Percentiles rank a stretch among this genome's conserved stretches.
Evolutionary conservation across 768 basidiomycete species (phyloP).

Genomic region (Flagelloscypha sp.): DNA sequence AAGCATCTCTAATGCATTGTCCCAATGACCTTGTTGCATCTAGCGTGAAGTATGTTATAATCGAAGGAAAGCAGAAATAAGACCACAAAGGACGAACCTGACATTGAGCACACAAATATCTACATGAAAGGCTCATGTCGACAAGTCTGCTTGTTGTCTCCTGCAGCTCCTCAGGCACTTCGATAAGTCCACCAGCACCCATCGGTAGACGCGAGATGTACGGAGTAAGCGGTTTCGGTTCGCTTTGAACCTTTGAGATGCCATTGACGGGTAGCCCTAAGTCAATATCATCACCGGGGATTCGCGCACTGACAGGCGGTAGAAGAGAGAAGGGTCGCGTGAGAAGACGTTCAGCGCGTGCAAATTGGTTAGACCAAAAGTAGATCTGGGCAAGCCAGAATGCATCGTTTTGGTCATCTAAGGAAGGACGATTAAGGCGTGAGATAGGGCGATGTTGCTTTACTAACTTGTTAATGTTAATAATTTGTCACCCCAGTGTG

Average conservation of each 20-base stretch:
- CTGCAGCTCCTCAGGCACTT: constrained; percentile 56
- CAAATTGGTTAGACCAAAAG: constrained; percentile 93
- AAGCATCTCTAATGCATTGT: constrained; percentile 85
- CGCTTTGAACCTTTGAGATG: constrained; percentile 44
- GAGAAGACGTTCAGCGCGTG: constrained; percentile 85
- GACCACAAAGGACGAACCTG: constrained; percentile 42
- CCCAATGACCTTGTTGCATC: constrained; percentile 87
- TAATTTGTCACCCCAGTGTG: constrained; percentile 98
- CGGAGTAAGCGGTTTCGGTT: constrained; percentile 23
- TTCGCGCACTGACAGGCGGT: constrained; percentile 30
- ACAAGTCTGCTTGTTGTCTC: constrained; percentile 70
- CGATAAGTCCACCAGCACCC: constrained; percentile 64
- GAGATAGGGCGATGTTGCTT: constrained; percentile 14
- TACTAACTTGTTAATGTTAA: constrained; percentile 88
- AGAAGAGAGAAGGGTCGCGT: constrained; percentile 73
- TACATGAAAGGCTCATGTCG: constrained; percentile 91
- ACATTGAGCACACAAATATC: constrained; percentile 95
- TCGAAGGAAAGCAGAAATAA: constrained; percentile 1
- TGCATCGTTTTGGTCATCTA: constrained; percentile 94
- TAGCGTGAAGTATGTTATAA: constrained; percentile 16
- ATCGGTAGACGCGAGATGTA: constrained; percentile 53
- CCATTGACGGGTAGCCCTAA: no score
- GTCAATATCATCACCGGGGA: no score
- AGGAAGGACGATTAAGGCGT: constrained; percentile 8
- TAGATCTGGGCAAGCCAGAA: constrained; percentile 99